Conservation (phyloP, 805 yeast species). For the Saccharomycopsis vini region DNA sequence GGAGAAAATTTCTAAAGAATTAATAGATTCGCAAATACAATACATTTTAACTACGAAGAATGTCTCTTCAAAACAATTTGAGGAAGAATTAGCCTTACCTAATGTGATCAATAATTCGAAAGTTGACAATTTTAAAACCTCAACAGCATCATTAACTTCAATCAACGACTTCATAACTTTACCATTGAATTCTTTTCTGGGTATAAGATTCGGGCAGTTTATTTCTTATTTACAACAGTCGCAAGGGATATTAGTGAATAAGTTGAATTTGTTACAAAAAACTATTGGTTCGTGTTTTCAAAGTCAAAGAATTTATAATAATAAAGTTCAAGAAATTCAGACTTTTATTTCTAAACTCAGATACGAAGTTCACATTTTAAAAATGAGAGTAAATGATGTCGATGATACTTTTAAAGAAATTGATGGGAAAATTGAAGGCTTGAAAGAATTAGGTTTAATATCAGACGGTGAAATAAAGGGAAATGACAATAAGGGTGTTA, state of each 20-base stretch:
- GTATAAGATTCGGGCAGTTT: conserved; percentile 5
- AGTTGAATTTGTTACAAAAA: conserved; percentile 9
- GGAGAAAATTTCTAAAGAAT: conserved; percentile 2
- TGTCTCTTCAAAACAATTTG: background rate
- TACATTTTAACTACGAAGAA: background rate
- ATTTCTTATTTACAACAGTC: conserved; percentile 2
- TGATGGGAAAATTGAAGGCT: conserved; percentile 8
- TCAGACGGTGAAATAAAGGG: background rate
- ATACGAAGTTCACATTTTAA: conserved; percentile 54
- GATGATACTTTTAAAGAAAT: conserved; percentile 37
- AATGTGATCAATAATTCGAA: background rate
- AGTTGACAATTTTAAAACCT: no score
- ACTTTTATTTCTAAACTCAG: conserved; percentile 51
- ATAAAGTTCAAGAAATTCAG: conserved; percentile 40
- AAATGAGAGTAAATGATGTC: conserved; percentile 56
- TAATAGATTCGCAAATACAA: background rate
- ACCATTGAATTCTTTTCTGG: no score
- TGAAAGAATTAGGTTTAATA: conserved; percentile 1
- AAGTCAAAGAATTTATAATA: conserved; percentile 22
- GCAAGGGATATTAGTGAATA: background rate
- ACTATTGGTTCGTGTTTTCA: conserved; percentile 6
- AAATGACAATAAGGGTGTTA: no score
- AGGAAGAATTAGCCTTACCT: background rate
- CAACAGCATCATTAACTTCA: no score
- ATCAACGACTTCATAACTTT: no score